A percentile compares a stretch with the other conserved stretches of the same genome.
Conservation (phyloP, 164 flowering plant species). For the Magnolia changhungtana region DNA sequence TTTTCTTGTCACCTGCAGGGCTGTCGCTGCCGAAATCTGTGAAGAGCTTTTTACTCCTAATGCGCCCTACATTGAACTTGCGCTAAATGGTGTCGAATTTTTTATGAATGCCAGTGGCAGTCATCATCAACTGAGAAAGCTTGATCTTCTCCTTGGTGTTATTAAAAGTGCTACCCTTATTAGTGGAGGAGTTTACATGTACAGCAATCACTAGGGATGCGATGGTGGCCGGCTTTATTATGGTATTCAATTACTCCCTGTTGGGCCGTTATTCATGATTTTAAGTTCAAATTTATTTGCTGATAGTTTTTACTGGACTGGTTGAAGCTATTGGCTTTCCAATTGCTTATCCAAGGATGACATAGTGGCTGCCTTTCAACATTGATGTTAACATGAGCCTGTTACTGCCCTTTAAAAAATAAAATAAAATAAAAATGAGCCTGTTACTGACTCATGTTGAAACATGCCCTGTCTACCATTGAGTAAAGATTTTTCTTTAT, state of each 20-base stretch:
- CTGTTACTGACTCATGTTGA: too few relatives aligned
- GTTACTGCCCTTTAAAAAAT: too few relatives aligned
- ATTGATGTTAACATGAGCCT: too few relatives aligned
- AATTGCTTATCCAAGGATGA: too few relatives aligned
- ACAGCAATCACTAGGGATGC: conserved; percentile 96
- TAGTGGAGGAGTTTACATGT: conserved; percentile 96
- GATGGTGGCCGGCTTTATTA: conserved; percentile 96
- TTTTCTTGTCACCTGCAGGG: conserved; percentile 36
- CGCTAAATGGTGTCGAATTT: conserved; percentile 91
- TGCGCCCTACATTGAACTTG: conserved; percentile 86
- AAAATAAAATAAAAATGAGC: too few relatives aligned
- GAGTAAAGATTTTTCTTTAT: too few relatives aligned
- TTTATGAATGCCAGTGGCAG: conserved; percentile 98
- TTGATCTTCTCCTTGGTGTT: conserved; percentile 74
- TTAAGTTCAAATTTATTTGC: too few relatives aligned
- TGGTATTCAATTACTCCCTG: conserved; percentile 39
- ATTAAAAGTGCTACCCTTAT: conserved; percentile 77
- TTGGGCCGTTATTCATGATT: not conserved
- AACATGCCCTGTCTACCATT: too few relatives aligned
- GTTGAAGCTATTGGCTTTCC: too few relatives aligned
- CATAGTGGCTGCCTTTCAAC: too few relatives aligned
- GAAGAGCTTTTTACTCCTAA: conserved; percentile 80
- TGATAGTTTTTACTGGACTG: too few relatives aligned
- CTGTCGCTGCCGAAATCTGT: conserved; percentile 94
- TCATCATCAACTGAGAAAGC: conserved; percentile 92